phyloP scores from a whole-genome alignment of 148 eudicot species.

The Chenopodium berlandieri region DNA sequence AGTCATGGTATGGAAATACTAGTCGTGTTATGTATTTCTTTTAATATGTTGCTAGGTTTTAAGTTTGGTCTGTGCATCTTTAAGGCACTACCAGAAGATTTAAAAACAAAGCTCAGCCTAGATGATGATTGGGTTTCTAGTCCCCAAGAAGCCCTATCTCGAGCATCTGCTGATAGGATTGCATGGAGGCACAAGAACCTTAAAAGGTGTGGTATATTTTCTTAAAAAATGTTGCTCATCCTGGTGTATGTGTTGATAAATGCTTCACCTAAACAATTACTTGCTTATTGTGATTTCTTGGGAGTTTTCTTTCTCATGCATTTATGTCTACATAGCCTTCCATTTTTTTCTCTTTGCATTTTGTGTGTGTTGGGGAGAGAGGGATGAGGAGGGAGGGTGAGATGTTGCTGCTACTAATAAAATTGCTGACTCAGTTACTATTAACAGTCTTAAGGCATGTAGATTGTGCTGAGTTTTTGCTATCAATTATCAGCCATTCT shows the following conservation, averaged over 20 bases:
- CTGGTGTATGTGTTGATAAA: background rate
- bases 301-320: background rate
- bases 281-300: background rate
- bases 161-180: constrained; percentile 62
- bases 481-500: background rate
- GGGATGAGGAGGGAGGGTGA: background rate
- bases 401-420: background rate
- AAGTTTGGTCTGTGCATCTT: constrained; percentile 11
- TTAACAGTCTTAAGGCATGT: background rate
- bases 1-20: constrained; percentile 65
- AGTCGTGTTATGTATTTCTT: background rate
- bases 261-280: background rate
- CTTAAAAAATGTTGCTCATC: background rate
- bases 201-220: constrained; percentile 40
- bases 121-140: constrained; percentile 78
- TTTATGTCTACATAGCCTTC: background rate
- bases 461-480: background rate
- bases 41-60: background rate
- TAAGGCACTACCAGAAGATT: constrained; percentile 89
- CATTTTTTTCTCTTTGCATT: background rate
- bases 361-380: background rate
- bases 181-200: constrained; percentile 58
- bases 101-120: constrained; percentile 83
- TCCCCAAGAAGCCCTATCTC: constrained; percentile 72
- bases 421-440: background rate